These are phyloP conservation scores for Vanrija sp. DNA, from an alignment of 1,284 basidiomycete genomes.

Conservation along the genomic window DNA sequence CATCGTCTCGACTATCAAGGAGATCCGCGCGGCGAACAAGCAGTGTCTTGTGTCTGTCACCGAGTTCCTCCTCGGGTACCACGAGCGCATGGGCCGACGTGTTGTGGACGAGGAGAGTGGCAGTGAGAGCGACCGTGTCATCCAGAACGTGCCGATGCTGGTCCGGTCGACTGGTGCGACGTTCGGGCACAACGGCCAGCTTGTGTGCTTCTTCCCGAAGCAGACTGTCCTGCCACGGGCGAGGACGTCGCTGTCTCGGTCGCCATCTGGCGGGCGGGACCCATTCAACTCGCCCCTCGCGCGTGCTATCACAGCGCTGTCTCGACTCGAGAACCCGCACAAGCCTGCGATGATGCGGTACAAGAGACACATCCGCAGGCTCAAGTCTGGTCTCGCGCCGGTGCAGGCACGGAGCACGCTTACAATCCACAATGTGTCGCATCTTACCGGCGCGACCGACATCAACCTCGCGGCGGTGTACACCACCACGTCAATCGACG, in stretches of 20 bases:
- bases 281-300: constrained; percentile 25
- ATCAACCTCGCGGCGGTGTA: constrained; percentile 63
- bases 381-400: constrained; percentile 13
- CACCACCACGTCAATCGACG: constrained; percentile 51
- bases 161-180: constrained; percentile 48
- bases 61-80: constrained; percentile 65
- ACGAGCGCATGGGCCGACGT: constrained; percentile 37
- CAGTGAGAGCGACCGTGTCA: constrained; percentile 35
- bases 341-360: constrained; percentile 16
- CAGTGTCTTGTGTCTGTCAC: constrained; percentile 80
- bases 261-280: constrained; percentile 29
- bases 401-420: constrained; percentile 51
- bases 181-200: constrained; percentile 80
- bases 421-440: constrained; percentile 61
- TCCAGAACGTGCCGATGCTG: constrained; percentile 40
- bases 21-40: constrained; percentile 62
- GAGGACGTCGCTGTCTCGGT: constrained; percentile 33
- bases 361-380: constrained; percentile 10
- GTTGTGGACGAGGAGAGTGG: constrained; percentile 40
- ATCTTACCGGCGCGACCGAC: constrained; percentile 57
- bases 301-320: constrained; percentile 41
- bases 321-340: constrained; percentile 34
- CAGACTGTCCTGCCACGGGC: constrained; percentile 38
- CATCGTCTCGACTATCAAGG: constrained; percentile 68
- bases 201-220: constrained; percentile 77